These are phyloP conservation scores for Tanacetum coccineum DNA, from an alignment of 129 eudicot genomes.

Conservation along the genomic window DNA sequence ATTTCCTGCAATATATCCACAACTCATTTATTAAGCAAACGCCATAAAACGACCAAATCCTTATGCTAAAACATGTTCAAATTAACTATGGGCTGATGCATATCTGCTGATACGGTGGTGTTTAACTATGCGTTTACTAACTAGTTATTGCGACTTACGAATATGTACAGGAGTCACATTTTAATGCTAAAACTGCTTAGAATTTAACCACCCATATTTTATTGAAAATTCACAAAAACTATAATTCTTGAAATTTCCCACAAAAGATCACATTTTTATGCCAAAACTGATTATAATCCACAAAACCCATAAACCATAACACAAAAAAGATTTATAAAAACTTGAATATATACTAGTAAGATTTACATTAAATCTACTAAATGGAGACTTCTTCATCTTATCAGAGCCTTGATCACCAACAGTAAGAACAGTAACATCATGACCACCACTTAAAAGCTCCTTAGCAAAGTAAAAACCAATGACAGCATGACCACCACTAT, in stretches of 20 bases:
- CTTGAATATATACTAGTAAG: neutral
- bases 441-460: slow-evolving; percentile 76
- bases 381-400: slow-evolving; percentile 99
- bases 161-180: neutral
- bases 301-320: slow-evolving; percentile 14
- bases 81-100: too few species aligned
- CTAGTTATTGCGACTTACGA: too few species aligned
- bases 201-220: neutral
- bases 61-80: neutral
- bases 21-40: neutral
- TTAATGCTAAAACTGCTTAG: neutral
- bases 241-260: neutral
- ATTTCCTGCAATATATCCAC: slow-evolving; percentile 57
- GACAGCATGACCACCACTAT: slow-evolving; percentile 96
- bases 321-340: neutral
- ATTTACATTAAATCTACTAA: slow-evolving; percentile 69
- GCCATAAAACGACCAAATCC: neutral
- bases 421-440: slow-evolving; percentile 75
- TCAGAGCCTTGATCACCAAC: slow-evolving; percentile 89
- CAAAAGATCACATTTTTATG: neutral
- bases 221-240: neutral
- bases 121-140: neutral
- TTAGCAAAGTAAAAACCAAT: slow-evolving; percentile 97
- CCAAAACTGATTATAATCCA: slow-evolving; percentile 10
- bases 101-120: neutral